Conservation (phyloP, 78 protist genomes). For the Cavenderia fasciculata region DNA sequence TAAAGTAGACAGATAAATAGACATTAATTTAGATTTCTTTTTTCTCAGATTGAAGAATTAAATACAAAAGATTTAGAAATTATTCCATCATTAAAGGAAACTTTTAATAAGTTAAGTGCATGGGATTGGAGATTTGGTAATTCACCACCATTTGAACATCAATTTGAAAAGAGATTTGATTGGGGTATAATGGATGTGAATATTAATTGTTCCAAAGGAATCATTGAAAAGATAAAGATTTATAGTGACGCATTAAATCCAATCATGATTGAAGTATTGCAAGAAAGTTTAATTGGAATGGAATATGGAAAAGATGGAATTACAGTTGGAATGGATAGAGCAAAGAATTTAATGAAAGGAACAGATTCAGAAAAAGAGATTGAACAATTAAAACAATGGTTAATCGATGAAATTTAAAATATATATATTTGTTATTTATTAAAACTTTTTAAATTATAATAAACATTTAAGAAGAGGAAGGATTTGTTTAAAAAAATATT, state of each 20-base stretch:
- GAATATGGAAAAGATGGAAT: constrained; percentile 31
- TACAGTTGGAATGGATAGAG: constrained; percentile 8
- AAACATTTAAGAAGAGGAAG: too few relatives aligned
- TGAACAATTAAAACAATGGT: constrained; percentile 34
- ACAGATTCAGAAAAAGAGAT: constrained; percentile 3
- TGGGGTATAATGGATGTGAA: constrained; percentile 78
- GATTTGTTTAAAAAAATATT: too few relatives aligned
- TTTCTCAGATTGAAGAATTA: constrained; percentile 46
- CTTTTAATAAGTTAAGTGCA: constrained; percentile 8
- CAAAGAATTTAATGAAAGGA: neutral
- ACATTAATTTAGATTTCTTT: neutral
- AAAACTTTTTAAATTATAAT: too few relatives aligned
- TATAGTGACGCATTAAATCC: constrained; percentile 73
- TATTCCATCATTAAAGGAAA: constrained; percentile 56
- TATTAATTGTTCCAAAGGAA: constrained; percentile 43
- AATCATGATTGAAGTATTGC: constrained; percentile 44
- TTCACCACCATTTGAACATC: constrained; percentile 75
- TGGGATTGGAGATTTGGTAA: constrained; percentile 82
- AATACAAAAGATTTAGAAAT: constrained; percentile 11
- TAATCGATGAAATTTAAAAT: too few relatives aligned
- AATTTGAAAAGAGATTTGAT: constrained; percentile 72
- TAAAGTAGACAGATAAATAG: neutral
- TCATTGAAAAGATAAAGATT: constrained; percentile 16
- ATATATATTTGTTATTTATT: too few relatives aligned
- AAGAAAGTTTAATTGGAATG: neutral